Base-by-base conservation (phyloP, 352 stramenopile genomes). In the Pythium vanterpoolii region DNA sequence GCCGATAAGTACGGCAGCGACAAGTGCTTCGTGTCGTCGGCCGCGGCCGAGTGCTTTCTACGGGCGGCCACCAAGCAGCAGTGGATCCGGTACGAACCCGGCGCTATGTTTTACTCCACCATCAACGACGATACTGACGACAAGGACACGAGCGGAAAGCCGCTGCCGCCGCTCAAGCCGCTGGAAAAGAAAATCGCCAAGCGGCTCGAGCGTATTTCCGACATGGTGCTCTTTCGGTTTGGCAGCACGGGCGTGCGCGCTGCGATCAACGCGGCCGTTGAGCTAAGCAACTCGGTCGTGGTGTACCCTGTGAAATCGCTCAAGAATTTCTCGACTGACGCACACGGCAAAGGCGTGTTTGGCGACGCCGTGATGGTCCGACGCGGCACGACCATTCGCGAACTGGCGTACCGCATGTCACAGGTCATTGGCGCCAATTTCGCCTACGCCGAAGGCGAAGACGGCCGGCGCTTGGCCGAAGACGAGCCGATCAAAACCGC, bases 151-250 rank as follows among this genome's bases (percentile, higher is more conserved):
- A 30, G 6, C 26, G 36, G 38, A 18, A 73, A 69, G 40, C 46
- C 50, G 1, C 34, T 72, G 24, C 64, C 67, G 5, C 69, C 73
- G 16, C 69, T 96, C 33, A 86, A 90, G 55, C 73, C 77, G 5
- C 66, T 87, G 8, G 77, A 94, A 27, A 86, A 85, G 39, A 95
- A 94, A 55, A 88, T 95, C 39, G 46, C 64, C 34, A 89, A 83
- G 63, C 83, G 87, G 8, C 67, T 96, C 13, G 85, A 95, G 45
- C 83, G 87, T 52, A 93, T 96, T 55, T 90, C 83, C 0, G 87
- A 96, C 58, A 95, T 96, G 84, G 87, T 96, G 54, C 69, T 96
- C 19, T 96, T 95, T 58, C 83, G 87, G n/a, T 94, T 90, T 55
- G 84, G 86, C 24, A 92, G 83, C 54, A 86, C 87, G 8, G 87